Percentiles rank a stretch among this genome's conserved stretches.
These are phyloP conservation scores for Schizopora paradoxa DNA, from an alignment of 1,284 basidiomycete species.

Conservation along the genomic window DNA sequence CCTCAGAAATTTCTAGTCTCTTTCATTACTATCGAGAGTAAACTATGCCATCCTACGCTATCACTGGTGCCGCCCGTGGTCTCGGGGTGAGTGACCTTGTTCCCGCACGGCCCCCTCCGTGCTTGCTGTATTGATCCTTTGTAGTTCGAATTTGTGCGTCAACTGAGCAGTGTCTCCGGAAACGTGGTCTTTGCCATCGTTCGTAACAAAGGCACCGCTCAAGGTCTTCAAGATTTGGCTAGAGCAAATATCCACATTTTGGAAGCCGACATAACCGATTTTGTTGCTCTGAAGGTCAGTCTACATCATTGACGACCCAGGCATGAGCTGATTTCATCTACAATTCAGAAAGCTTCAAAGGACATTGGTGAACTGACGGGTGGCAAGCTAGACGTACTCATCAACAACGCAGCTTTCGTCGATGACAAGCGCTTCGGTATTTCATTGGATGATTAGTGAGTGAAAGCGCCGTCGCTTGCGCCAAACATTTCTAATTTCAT, in stretches of 20 bases:
- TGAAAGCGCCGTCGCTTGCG: background rate
- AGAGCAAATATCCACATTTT: slow-evolving; percentile 28
- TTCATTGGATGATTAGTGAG: background rate
- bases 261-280: slow-evolving; percentile 31
- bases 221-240: slow-evolving; percentile 19
- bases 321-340: no score
- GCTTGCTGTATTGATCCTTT: no score
- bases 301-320: background rate
- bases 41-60: slow-evolving; percentile 27
- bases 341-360: no score
- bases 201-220: slow-evolving; percentile 24
- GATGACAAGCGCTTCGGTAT: background rate
- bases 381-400: slow-evolving; percentile 6
- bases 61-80: slow-evolving; percentile 29
- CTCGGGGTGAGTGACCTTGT: slow-evolving; percentile 27
- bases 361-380: slow-evolving; percentile 1
- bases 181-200: slow-evolving; percentile 32
- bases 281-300: slow-evolving; percentile 23
- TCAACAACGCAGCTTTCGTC: slow-evolving; percentile 6
- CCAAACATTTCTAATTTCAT: background rate
- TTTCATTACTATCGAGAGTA: no score
- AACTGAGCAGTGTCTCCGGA: slow-evolving; percentile 22
- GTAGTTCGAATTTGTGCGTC: slow-evolving; percentile 32
- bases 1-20: no score
- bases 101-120: no score